phyloP scores from a whole-genome alignment of 257 asterid genomes.

The Fraxinus pennsylvanica region DNA sequence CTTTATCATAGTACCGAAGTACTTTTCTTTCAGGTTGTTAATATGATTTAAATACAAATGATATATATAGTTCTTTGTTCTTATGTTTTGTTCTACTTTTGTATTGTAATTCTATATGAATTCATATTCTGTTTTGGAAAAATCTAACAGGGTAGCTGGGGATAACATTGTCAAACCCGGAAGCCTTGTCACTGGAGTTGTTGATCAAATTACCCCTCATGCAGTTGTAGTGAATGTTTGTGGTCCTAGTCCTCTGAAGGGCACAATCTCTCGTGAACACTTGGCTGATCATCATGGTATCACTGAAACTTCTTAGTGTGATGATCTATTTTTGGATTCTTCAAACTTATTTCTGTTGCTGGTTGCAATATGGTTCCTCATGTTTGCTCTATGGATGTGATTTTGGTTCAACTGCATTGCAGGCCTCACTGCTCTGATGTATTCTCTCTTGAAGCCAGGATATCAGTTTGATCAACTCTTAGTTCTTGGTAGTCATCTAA shows the following conservation, averaged over 20 bases:
- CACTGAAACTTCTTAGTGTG: slow-evolving; percentile 8
- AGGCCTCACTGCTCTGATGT: slow-evolving; percentile 71
- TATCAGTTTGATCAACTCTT: slow-evolving; percentile 75
- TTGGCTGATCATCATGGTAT: slow-evolving; percentile 88
- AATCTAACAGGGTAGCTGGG: slow-evolving; percentile 45
- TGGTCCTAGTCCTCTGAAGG: slow-evolving; percentile 59
- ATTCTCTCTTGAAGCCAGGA: slow-evolving; percentile 77
- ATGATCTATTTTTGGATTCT: slow-evolving; percentile 7
- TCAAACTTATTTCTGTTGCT: slow-evolving; percentile 12
- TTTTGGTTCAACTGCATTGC: slow-evolving; percentile 34
- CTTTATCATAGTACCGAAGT: background rate
- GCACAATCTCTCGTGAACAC: slow-evolving; percentile 77
- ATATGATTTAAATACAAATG: background rate
- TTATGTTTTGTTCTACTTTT: background rate
- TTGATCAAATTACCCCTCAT: slow-evolving; percentile 61
- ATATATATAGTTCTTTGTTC: slow-evolving; percentile 11
- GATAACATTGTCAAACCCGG: slow-evolving; percentile 65
- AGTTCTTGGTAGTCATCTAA: slow-evolving; percentile 72
- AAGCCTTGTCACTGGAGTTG: slow-evolving; percentile 81
- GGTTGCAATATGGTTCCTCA: background rate
- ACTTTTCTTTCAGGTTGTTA: background rate
- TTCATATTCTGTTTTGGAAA: slow-evolving; percentile 15
- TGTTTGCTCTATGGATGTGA: slow-evolving; percentile 13
- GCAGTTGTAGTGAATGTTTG: slow-evolving; percentile 54
- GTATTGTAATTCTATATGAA: slow-evolving; percentile 7